A percentile compares a stretch with the other conserved stretches of the same genome.
Conservation (phyloP, 805 yeast species). For the Starmerella cellae region DNA sequence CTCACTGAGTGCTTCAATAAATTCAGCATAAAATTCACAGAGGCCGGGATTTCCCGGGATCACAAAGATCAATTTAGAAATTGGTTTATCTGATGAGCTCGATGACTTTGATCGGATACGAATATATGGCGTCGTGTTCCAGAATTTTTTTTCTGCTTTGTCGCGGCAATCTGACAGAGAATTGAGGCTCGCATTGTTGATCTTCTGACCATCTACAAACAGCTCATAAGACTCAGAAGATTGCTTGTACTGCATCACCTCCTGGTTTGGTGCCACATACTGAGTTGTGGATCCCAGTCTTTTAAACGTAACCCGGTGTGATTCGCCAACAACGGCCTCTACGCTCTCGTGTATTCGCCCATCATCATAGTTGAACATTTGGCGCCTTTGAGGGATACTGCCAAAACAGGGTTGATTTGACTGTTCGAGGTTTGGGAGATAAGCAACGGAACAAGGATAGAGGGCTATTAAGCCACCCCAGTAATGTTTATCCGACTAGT, state of each 20-base stretch:
- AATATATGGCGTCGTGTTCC: constrained; percentile 4
- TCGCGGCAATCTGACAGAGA: constrained; percentile 6
- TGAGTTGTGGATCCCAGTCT: constrained; percentile 13
- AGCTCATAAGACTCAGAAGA: constrained; percentile 26
- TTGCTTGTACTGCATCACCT: constrained; percentile 18
- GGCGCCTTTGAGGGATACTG: no score
- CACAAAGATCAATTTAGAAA: constrained; percentile 34
- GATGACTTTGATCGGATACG: background rate
- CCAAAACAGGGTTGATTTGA: no score
- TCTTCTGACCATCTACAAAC: constrained; percentile 30
- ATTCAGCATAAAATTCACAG: constrained; percentile 48
- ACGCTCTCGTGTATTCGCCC: constrained; percentile 20
- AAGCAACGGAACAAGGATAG: no score
- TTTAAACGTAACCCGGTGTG: constrained; percentile 22
- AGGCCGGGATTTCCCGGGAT: constrained; percentile 75
- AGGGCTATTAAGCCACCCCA: no score
- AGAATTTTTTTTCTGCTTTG: background rate
- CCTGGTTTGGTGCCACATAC: constrained; percentile 11
- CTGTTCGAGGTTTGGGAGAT: no score
- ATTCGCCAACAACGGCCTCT: constrained; percentile 28
- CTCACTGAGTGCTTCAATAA: constrained; percentile 34
- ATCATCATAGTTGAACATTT: constrained; percentile 19
- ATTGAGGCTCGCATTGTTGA: background rate
- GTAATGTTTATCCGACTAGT: no score
- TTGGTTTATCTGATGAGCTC: background rate